phyloP scores from a whole-genome alignment of 306 rosid genomes.

The Glycine latifolia region DNA sequence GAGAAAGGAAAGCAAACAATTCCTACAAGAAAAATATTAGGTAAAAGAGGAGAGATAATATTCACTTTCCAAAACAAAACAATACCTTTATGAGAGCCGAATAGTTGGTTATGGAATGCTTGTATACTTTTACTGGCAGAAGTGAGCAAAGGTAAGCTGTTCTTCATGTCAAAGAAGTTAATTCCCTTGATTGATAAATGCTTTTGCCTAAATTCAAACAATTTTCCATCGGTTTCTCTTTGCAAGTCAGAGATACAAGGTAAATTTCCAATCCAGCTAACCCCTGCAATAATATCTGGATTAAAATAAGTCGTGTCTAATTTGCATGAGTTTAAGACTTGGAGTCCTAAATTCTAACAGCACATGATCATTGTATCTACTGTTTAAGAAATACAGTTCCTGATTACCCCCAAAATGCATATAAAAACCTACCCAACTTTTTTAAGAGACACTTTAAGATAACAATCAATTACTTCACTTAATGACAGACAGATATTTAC shows the following conservation, averaged over 20 bases:
- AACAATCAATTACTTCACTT: slow-evolving; percentile 5
- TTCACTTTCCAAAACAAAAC: slow-evolving; percentile 16
- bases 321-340: slow-evolving; percentile 9
- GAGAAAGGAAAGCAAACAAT: slow-evolving; percentile 22
- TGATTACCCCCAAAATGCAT: slow-evolving; percentile 21
- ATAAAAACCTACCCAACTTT: slow-evolving; percentile 6
- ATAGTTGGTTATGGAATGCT: slow-evolving; percentile 56
- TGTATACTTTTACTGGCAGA: slow-evolving; percentile 54
- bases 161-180: slow-evolving; percentile 52
- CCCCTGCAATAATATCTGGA: slow-evolving; percentile 64
- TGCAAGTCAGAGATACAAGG: slow-evolving; percentile 61
- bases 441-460: slow-evolving; percentile 30
- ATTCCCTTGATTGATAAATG: slow-evolving; percentile 58
- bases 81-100: slow-evolving; percentile 68
- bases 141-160: slow-evolving; percentile 51
- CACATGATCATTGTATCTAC: slow-evolving; percentile 35
- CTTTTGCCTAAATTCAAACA: slow-evolving; percentile 58
- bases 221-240: slow-evolving; percentile 63
- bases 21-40: slow-evolving; percentile 22
- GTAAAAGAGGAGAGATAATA: slow-evolving; percentile 17
- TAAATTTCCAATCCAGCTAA: slow-evolving; percentile 55
- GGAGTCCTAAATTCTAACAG: slow-evolving; percentile 31
- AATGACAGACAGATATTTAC: slow-evolving; percentile 44
- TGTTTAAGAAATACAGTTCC: slow-evolving; percentile 18
- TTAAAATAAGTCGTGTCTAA: slow-evolving; percentile 34